These are phyloP conservation scores for Komagataella mondaviorum DNA, from an alignment of 805 yeast genomes.

Conservation along the genomic window DNA sequence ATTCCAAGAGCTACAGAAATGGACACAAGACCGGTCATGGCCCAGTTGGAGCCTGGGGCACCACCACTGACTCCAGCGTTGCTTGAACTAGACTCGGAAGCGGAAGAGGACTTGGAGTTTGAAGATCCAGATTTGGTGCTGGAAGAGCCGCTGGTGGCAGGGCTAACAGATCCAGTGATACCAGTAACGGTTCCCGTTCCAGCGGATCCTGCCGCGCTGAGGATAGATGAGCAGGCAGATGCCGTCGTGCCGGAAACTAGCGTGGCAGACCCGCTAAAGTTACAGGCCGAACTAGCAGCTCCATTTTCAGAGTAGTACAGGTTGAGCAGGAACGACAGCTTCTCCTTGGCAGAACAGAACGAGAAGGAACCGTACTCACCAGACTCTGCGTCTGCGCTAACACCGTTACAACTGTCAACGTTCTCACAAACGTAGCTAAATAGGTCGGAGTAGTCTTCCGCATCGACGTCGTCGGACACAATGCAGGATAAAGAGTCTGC, in stretches of 20 bases:
- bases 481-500: conserved; percentile 43
- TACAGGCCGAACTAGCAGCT: conserved; percentile 38
- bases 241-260: conserved; percentile 34
- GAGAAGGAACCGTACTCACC: conserved; percentile 67
- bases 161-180: conserved; percentile 14
- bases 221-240: conserved; percentile 39
- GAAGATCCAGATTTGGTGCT: conserved; percentile 14
- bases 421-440: conserved; percentile 45
- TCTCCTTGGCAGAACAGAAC: conserved; percentile 53
- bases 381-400: conserved; percentile 43
- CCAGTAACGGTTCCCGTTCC: conserved; percentile 51
- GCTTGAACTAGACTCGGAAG: conserved; percentile 7
- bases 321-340: conserved; percentile 53
- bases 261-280: conserved; percentile 57
- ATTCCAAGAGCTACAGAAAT: background rate
- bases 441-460: conserved; percentile 44
- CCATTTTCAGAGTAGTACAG: conserved; percentile 42
- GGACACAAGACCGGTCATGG: background rate
- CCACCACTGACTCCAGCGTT: conserved; percentile 7
- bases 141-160: conserved; percentile 13
- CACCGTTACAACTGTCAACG: conserved; percentile 42
- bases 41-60: conserved; percentile 3
- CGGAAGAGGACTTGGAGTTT: conserved; percentile 5
- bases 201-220: conserved; percentile 53
- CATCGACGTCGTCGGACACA: conserved; percentile 36